phyloP scores from a whole-genome alignment of 2,329 filamentous ascomycete genomes.

The Colletotrichum sp. region DNA sequence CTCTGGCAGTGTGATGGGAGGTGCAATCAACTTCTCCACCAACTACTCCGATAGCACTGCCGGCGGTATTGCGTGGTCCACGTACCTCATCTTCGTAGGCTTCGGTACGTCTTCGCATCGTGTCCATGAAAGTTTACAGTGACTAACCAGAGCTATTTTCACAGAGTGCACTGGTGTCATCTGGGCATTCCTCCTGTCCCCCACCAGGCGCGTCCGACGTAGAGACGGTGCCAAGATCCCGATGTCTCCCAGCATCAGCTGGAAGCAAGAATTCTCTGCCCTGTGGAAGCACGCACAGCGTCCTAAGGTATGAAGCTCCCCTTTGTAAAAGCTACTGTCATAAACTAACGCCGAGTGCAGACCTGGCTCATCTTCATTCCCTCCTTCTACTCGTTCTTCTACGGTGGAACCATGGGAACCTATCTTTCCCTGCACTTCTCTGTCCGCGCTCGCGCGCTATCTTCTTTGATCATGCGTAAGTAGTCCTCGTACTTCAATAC shows the following conservation, averaged over 20 bases:
- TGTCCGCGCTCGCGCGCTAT: constrained; percentile 28
- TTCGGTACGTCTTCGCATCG: constrained; percentile 17
- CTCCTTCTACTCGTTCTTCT: constrained; percentile 40
- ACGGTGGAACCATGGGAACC: constrained; percentile 34
- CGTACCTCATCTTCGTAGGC: constrained; percentile 33
- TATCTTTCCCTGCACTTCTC: constrained; percentile 30
- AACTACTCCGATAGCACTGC: constrained; percentile 34
- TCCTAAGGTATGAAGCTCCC: constrained; percentile 19
- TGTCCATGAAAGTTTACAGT: rapidly evolving
- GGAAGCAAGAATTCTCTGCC: constrained; percentile 27
- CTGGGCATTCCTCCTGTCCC: constrained; percentile 29
- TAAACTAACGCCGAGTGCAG: background rate
- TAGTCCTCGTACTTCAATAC: rapidly evolving
- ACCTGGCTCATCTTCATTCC: constrained; percentile 28
- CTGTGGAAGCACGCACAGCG: constrained; percentile 24
- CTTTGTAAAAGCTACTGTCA: background rate
- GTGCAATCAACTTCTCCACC: constrained; percentile 52
- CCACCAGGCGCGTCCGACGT: constrained; percentile 31
- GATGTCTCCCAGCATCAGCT: constrained; percentile 23
- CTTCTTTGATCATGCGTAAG: constrained; percentile 23
- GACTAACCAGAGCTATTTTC: background rate
- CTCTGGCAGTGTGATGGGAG: constrained; percentile 42
- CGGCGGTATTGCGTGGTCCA: constrained; percentile 30
- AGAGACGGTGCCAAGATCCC: constrained; percentile 29
- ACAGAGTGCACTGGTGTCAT: constrained; percentile 30